Percentiles rank a stretch among this genome's conserved stretches.
Evolutionary conservation across 2,329 filamentous ascomycete species (phyloP).

Genomic region (Tolypocladium album): DNA sequence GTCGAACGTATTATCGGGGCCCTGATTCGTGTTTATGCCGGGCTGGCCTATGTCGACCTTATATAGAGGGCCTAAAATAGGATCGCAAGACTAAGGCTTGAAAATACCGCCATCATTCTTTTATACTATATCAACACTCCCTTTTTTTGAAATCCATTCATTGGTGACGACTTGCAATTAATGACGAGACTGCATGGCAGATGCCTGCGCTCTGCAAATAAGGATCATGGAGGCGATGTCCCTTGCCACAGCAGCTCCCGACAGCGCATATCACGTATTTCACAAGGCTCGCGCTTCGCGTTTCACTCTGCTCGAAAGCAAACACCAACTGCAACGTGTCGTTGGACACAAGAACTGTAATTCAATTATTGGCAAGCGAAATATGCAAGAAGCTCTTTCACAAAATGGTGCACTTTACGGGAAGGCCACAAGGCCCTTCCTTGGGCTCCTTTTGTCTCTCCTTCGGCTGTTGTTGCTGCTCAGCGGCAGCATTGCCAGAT

Average conservation of each 20-base stretch:
- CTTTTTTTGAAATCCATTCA: background rate
- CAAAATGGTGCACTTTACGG: conserved; percentile 60
- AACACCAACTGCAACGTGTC: background rate
- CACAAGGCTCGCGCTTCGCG: background rate
- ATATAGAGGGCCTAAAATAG: too few relatives aligned
- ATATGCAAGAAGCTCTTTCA: conserved; percentile 22
- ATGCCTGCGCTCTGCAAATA: conserved; percentile 17
- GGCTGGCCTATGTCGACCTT: too few relatives aligned
- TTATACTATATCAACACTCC: too few relatives aligned
- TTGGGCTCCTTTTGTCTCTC: conserved; percentile 32
- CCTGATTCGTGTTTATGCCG: too few relatives aligned
- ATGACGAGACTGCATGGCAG: conserved; percentile 16
- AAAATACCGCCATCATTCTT: too few relatives aligned
- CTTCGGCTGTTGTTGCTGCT: conserved; percentile 12
- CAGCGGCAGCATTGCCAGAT: background rate
- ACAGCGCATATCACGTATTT: background rate
- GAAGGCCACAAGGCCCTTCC: conserved; percentile 68
- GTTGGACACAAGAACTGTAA: background rate
- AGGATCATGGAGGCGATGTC: conserved; percentile 2
- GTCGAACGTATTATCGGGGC: too few relatives aligned
- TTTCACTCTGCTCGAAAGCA: too few relatives aligned
- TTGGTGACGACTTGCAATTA: conserved; percentile 12
- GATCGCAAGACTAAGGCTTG: too few relatives aligned
- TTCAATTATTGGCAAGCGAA: background rate
- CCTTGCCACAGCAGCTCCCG: background rate